Conservation (phyloP, 2,329 filamentous ascomycete species). For the Pseudonectria foliicola region DNA sequence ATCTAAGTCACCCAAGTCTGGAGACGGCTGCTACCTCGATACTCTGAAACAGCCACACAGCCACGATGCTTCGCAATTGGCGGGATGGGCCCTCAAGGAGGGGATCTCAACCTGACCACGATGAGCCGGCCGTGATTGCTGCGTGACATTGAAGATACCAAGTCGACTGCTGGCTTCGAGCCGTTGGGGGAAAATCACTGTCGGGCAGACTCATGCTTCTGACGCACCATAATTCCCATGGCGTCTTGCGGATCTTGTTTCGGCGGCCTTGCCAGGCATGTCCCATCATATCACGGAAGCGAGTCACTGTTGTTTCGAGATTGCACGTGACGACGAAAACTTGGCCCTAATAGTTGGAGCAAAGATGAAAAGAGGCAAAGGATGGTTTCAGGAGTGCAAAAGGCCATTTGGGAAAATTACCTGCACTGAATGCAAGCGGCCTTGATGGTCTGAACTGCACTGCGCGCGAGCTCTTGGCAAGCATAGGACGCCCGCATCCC, state of each 20-base stretch:
- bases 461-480: background rate
- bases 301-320: too few species aligned
- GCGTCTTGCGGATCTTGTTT: conserved; percentile 18
- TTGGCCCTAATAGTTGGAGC: too few species aligned
- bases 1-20: conserved; percentile 33
- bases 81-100: too few species aligned
- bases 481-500: too few species aligned
- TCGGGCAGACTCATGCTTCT: background rate
- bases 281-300: too few species aligned
- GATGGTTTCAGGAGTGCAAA: conserved; percentile 4
- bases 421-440: conserved; percentile 8
- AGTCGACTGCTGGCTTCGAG: conserved; percentile 11
- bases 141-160: conserved; percentile 5
- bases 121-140: conserved; percentile 10
- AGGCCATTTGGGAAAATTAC: conserved; percentile 7
- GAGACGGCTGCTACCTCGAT: conserved; percentile 3
- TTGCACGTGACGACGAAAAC: too few species aligned
- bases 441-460: conserved; percentile 2
- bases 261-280: conserved; percentile 9
- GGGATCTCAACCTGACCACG: conserved; percentile 13
- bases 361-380: background rate
- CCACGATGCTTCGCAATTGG: conserved; percentile 3
- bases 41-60: conserved; percentile 2
- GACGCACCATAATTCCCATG: conserved; percentile 9
- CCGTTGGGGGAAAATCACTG: conserved; percentile 1